Evolutionary conservation across 2,329 filamentous ascomycete genomes (phyloP).

Genomic region (Aspergillus sp.): DNA sequence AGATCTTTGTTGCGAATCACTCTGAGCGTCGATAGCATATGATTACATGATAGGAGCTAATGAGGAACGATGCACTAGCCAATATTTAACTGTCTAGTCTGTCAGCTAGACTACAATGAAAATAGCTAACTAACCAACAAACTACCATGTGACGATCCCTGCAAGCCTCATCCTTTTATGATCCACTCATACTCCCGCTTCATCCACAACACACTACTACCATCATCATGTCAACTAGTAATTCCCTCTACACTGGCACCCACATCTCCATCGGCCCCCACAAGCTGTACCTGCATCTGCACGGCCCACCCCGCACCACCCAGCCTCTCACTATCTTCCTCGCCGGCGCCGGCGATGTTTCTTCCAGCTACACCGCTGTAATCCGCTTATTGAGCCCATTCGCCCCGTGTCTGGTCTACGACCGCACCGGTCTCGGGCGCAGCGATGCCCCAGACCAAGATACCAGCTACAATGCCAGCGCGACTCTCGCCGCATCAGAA

Average conservation of each 20-base stretch:
- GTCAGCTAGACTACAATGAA: background rate
- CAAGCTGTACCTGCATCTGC: background rate
- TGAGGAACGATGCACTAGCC: background rate
- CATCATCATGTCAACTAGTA: background rate
- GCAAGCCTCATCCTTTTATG: no score
- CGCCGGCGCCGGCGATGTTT: constrained; percentile 39
- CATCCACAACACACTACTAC: background rate
- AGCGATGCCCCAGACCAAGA: constrained; percentile 25
- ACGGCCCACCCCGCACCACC: constrained; percentile 13
- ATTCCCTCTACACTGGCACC: background rate
- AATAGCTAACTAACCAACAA: no score
- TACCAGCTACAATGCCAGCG: constrained; percentile 13
- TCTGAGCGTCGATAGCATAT: background rate
- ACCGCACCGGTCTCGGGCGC: constrained; percentile 41
- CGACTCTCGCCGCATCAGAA: constrained; percentile 33
- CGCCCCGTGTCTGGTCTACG: constrained; percentile 37
- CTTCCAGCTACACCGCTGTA: constrained; percentile 36
- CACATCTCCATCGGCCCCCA: background rate
- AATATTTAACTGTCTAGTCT: no score
- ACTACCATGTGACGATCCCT: background rate
- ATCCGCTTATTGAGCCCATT: constrained; percentile 32
- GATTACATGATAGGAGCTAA: background rate
- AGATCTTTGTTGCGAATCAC: background rate
- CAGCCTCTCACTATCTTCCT: constrained; percentile 39
- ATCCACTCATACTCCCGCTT: background rate